These are phyloP conservation scores for Exobasidium cylindrosporum DNA, from an alignment of 1,284 basidiomycete species.

Conservation along the genomic window DNA sequence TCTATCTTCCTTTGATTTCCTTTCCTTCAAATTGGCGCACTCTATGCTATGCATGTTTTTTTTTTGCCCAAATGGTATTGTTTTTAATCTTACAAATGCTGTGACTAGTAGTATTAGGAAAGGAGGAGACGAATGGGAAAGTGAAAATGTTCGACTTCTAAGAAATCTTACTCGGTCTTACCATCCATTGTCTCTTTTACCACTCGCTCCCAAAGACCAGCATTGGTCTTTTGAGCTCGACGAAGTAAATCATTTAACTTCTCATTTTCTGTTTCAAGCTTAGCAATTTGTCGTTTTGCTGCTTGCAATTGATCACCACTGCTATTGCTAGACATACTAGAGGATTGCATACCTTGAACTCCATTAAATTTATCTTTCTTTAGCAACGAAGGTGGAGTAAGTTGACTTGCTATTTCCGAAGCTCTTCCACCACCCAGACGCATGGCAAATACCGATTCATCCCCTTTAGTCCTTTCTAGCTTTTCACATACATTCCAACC, in stretches of 20 bases:
- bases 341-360: background rate
- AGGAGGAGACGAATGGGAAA: too few relatives aligned
- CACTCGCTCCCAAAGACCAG: slow-evolving; percentile 2
- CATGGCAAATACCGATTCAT: slow-evolving; percentile 1
- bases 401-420: background rate
- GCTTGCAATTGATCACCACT: background rate
- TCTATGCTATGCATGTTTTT: background rate
- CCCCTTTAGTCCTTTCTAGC: background rate
- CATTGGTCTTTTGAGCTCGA: slow-evolving; percentile 11
- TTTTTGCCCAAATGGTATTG: background rate
- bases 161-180: background rate
- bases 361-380: background rate
- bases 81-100: background rate
- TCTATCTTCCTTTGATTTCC: background rate
- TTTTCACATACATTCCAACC: background rate
- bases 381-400: slow-evolving; percentile 1
- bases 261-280: background rate
- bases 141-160: too few relatives aligned
- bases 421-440: background rate
- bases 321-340: background rate
- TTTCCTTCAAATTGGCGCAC: background rate
- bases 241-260: slow-evolving; percentile 4
- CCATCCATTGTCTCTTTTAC: background rate
- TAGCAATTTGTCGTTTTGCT: background rate
- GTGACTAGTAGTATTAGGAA: too few relatives aligned